phyloP scores from a whole-genome alignment of 2,329 filamentous ascomycete genomes.

The Hypoxylon sp. region DNA sequence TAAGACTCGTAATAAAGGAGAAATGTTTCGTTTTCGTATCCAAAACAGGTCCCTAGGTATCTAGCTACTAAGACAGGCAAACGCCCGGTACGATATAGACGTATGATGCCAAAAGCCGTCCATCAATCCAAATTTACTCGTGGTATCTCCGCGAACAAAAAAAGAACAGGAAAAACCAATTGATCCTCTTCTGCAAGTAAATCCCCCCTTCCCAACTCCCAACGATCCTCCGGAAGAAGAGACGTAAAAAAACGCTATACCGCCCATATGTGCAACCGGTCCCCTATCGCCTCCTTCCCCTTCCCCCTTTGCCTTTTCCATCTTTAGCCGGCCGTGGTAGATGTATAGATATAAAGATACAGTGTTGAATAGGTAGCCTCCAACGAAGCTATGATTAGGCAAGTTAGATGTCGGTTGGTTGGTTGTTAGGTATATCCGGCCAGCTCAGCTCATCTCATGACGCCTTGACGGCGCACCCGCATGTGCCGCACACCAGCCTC shows the following conservation, averaged over 20 bases:
- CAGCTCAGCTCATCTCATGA: too few species aligned
- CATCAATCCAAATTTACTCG: conserved; percentile 2
- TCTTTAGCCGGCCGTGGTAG: background rate
- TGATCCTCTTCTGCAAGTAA: background rate
- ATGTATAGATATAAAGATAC: background rate
- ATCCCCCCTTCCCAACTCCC: background rate
- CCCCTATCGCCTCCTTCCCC: background rate
- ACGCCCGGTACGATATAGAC: background rate
- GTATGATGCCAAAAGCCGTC: background rate
- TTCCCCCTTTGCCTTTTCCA: too few species aligned
- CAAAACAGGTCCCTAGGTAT: too few species aligned
- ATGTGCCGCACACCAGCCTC: conserved; percentile 68
- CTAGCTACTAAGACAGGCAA: too few species aligned
- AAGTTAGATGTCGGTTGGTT: too few species aligned
- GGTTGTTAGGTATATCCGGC: too few species aligned
- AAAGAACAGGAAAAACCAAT: background rate
- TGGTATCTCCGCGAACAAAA: conserved; percentile 20
- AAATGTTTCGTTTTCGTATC: too few species aligned
- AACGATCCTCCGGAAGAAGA: background rate
- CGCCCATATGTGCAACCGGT: background rate
- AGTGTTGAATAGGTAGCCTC: background rate
- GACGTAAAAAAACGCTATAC: background rate
- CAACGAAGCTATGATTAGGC: too few species aligned
- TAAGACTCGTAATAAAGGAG: background rate
- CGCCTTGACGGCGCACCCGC: conserved; percentile 46